Evolutionary conservation across 1,284 basidiomycete genomes (phyloP), one percentile per base, ranked within the genome.

Genomic region (Rhodotorula glutinis): DNA sequence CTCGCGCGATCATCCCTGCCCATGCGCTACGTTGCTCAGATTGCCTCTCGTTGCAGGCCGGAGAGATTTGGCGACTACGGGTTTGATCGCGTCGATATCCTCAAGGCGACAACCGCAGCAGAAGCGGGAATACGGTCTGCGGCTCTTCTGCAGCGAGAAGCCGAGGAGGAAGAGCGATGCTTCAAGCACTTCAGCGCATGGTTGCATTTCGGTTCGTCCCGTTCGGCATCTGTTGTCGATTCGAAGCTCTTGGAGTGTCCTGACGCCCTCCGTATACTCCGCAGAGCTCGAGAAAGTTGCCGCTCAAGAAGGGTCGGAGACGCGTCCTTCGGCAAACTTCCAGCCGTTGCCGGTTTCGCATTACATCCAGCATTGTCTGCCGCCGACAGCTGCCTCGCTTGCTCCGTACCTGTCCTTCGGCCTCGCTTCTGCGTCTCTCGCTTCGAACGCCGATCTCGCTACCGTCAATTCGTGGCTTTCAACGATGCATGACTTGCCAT

Each of bases 241-340:
- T n/a, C n/a, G n/a, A n/a, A n/a, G n/a, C n/a, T n/a, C n/a, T n/a
- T n/a, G n/a, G n/a, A n/a, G n/a, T n/a, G n/a, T n/a, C n/a, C n/a
- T n/a, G n/a, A n/a, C n/a, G n/a, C n/a, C n/a, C n/a, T n/a, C n/a
- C n/a, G n/a, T n/a, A n/a, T n/a, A n/a, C n/a, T 9, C 10, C 21
- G 11, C 59, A 72, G 71, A 73, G 38, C 63, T 73, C 53, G 71
- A 73, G 33, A 70, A 68, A n/a, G 62, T 68, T 49, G 70, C 70
- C 7, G 47, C 47, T 10, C 67, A 64, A 41, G 70, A 72, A 43
- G 58, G 58, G 3, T 57, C 69, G 29, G 69, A 70, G 17, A 17
- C 59, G 21, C 62, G 65, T 3, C 71, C 71, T 0, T 23, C 53
- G 30, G 71, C 71, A 1, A 40, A 43, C 9, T 73, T 70, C 47